Base-by-base conservation (phyloP, 1,284 basidiomycete species). In the Moesziomyces globuligerus region DNA sequence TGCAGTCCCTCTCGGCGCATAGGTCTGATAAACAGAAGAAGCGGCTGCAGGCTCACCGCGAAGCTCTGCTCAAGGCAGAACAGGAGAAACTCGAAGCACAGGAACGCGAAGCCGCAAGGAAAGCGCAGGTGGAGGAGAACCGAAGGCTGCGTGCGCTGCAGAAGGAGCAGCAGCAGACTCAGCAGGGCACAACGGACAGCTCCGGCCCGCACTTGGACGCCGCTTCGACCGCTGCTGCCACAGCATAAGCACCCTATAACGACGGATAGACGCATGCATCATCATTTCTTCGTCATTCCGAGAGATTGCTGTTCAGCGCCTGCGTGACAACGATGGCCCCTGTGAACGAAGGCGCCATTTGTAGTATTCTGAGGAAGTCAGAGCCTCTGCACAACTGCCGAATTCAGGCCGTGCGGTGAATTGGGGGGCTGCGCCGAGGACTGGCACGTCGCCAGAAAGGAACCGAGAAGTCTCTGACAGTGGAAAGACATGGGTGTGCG, bases 121-220 rank as follows among this genome's bases (percentile, higher is more conserved):
- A 70, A 39, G 42, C 46, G 13, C 52, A 70, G 48, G 67, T 49
- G 7, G 56, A 45, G 3, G 60, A 65, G 32, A 53, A 56, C 4
- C 50, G 46, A 24, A 62, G 57, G 43, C 45, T 56, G 8, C 40
- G 67, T 25, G 61, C 48, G 17, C 53, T 70, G 15, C 52, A 62
- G 43, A 55, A 56, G 42, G 46, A 60, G 32, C 52, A 59, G 37
- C 51, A 62, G 23, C 45, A 53, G 40, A 52, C 38, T 18, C 55
- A 51, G 32, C 47, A 50, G 39, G 47, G 29, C 13, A 49, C 61
- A 8, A 32, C 21, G 17, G 56, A 59, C 23, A 15, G 48, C 15
- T 28, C 51, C 11, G 49, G 41, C 24, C 45, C 48, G n/a, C 51
- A 51, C 38, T 32, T 66, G 10, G 42, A 47, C 23, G 23, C 55